Evolutionary conservation across 2,329 filamentous ascomycete species (phyloP).

Genomic region (Dactylonectria macrodidyma): DNA sequence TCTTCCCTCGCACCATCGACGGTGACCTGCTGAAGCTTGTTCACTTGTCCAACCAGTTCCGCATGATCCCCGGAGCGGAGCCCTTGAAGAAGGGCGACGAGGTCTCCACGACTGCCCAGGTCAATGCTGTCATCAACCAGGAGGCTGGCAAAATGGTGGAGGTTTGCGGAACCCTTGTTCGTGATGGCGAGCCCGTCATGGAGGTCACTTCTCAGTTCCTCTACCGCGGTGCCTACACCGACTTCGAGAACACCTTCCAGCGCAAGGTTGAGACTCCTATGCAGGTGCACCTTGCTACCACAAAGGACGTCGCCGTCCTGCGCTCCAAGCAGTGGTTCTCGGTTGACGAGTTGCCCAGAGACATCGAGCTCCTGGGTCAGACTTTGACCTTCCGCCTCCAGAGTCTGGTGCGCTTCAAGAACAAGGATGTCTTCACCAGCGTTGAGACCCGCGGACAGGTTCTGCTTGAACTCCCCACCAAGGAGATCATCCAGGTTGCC

Average conservation of each 20-base stretch:
- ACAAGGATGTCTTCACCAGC: constrained; percentile 90
- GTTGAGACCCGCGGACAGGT: constrained; percentile 95
- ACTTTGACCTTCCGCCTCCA: constrained; percentile 97
- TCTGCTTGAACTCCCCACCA: constrained; percentile 92
- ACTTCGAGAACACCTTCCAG: constrained; percentile 99
- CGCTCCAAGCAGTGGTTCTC: constrained; percentile 99
- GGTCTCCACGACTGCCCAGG: constrained; percentile 91
- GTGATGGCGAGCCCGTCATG: constrained; percentile 90
- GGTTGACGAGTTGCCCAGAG: constrained; percentile 77
- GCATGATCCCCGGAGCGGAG: constrained; percentile 96
- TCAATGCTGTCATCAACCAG: constrained; percentile 98
- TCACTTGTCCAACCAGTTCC: constrained; percentile 96
- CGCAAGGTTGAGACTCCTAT: constrained; percentile 96
- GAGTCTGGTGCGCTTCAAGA: constrained; percentile 94
- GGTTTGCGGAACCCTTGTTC: constrained; percentile 95
- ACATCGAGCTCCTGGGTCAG: constrained; percentile 91
- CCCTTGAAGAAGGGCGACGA: constrained; percentile 96
- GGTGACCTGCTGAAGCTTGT: constrained; percentile 96
- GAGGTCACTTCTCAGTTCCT: constrained; percentile 98
- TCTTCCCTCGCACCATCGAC: constrained; percentile 96
- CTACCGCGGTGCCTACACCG: constrained; percentile 92
- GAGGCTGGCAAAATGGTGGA: constrained; percentile 99
- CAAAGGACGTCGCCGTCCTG: constrained; percentile 93
- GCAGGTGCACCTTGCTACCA: constrained; percentile 88
- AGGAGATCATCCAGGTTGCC: constrained; percentile 98